Conservation (phyloP, 352 stramenopile species). For the Pythium plurisporium region DNA sequence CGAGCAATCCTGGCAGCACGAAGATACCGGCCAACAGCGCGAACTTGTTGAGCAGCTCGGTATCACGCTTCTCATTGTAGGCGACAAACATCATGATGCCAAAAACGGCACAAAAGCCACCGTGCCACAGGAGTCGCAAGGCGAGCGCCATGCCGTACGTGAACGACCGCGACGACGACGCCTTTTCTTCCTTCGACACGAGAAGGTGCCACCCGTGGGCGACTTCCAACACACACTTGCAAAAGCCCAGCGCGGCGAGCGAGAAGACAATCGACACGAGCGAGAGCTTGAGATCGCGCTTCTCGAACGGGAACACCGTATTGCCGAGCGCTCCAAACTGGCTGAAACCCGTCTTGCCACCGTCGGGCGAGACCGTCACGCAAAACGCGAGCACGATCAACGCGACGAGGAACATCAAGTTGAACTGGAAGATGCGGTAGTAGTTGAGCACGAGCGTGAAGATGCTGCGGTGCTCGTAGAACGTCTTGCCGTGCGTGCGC, state of each 20-base stretch:
- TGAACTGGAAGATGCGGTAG: constrained; percentile 45
- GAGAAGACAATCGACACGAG: constrained; percentile 31
- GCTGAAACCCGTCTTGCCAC: constrained; percentile 27
- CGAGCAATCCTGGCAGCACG: constrained; percentile 22
- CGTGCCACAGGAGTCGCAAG: constrained; percentile 36
- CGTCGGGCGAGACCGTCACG: constrained; percentile 29
- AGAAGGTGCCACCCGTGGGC: constrained; percentile 38
- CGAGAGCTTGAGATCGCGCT: constrained; percentile 38
- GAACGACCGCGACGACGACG: constrained; percentile 33
- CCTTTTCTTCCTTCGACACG: constrained; percentile 18
- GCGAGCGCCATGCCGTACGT: constrained; percentile 35
- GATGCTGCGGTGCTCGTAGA: constrained; percentile 82
- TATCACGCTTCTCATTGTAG: constrained; percentile 21
- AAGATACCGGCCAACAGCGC: constrained; percentile 13
- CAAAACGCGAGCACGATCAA: constrained; percentile 31
- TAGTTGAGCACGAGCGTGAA: constrained; percentile 41
- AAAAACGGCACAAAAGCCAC: constrained; percentile 31
- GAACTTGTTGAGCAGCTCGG: constrained; percentile 20
- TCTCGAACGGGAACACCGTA: constrained; percentile 27
- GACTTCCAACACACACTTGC: constrained; percentile 35
- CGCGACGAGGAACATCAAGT: constrained; percentile 42
- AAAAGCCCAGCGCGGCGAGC: constrained; percentile 23
- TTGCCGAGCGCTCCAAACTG: constrained; percentile 32
- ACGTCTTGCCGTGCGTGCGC: constrained; percentile 76
- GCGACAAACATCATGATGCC: constrained; percentile 35